Conservation (phyloP, 2,329 filamentous ascomycete species). For the Berkeleyomyces basicola region DNA sequence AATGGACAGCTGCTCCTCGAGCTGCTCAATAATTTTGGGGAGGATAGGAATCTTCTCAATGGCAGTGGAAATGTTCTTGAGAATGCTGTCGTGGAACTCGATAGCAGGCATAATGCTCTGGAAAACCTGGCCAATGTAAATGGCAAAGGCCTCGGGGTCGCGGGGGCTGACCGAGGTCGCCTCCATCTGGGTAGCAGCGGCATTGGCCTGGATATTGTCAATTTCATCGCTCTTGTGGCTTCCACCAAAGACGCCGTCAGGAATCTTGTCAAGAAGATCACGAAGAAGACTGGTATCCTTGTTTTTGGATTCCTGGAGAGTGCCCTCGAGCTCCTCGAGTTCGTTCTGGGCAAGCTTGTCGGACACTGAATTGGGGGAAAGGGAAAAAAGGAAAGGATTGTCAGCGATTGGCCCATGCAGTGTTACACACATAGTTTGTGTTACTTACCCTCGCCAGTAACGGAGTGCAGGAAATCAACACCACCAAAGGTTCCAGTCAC, state of each 20-base stretch:
- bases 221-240: constrained; percentile 60
- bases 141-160: constrained; percentile 68
- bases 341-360: constrained; percentile 89
- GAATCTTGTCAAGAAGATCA: constrained; percentile 66
- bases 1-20: constrained; percentile 73
- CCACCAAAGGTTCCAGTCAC: constrained; percentile 89
- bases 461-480: constrained; percentile 84
- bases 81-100: constrained; percentile 76
- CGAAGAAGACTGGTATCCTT: constrained; percentile 60
- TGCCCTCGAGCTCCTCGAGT: constrained; percentile 73
- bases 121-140: constrained; percentile 57
- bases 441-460: constrained; percentile 46
- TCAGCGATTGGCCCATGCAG: background rate
- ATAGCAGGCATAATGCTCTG: constrained; percentile 77
- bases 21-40: constrained; percentile 68
- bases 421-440: background rate
- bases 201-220: constrained; percentile 63
- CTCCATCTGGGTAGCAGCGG: constrained; percentile 57
- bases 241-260: constrained; percentile 60
- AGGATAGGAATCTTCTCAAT: constrained; percentile 76
- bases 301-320: constrained; percentile 47
- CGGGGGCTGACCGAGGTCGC: constrained; percentile 58
- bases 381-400: background rate
- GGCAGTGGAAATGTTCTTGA: constrained; percentile 60
- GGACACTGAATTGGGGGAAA: constrained; percentile 35